Base-by-base conservation (phyloP, 2,329 filamentous ascomycete genomes). In the Cordyceps fumosorosea region DNA sequence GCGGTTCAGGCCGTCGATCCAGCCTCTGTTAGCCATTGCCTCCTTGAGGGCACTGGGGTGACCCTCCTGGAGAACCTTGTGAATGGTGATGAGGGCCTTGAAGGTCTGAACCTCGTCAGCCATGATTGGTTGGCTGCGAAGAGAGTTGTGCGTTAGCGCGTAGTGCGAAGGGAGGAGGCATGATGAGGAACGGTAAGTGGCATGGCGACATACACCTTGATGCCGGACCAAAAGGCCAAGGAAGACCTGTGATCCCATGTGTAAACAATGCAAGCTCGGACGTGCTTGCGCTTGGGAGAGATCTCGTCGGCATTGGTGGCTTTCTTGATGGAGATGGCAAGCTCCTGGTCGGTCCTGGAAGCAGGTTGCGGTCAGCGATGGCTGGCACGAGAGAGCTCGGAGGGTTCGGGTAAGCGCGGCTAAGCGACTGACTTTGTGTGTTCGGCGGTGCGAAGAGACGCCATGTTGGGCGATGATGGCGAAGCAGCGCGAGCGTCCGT, bases 241-340 rank as follows among this genome's bases (percentile, higher is more conserved):
- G 93, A 96, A 67, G 89, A 96, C 79, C 96, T 96, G 80, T 99
- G 92, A 77, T 99, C 95, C 95, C 95, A 99, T 63, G 93, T 98
- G 76, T 98, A 98, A 52, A 99, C 93, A 71, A 99, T 99, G 73
- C 91, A 96, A 75, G 90, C 92, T 72, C 95, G 90, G 63, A 99
- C 95, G 89, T 99, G 95, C 79, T 99, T 99, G 70, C 85, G 83
- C 74, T 88, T 88, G 44, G 85, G 85, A 7, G 85, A 86, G 1
- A 86, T 84, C 73, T 89, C 86, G 67, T 89, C 86, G 69, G 80
- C 80, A 70, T 81, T 89, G 57, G 86, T 89, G 20, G 87, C 87
- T 72, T 89, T 89, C 71, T 83, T 82, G 68, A 89, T 89, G 74
- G 87, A 87, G 74, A 89, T 84, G 64, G 84, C 81, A 67, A 89